These are phyloP conservation scores for Hymenotorrendiella dingleyae DNA, from an alignment of 2,329 filamentous ascomycete genomes.

Conservation along the genomic window DNA sequence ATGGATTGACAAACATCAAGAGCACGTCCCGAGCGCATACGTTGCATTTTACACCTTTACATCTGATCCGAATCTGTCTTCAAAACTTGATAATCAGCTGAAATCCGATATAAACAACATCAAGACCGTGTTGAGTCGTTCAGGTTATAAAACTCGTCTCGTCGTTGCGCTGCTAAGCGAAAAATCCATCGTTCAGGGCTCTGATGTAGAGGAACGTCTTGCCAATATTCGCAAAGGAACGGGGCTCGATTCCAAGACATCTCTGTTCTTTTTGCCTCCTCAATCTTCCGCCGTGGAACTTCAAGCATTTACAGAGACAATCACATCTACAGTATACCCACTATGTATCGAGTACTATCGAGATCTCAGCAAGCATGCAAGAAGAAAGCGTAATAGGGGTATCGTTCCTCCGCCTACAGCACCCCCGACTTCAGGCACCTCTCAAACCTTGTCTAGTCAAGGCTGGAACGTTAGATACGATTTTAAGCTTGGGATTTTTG, in stretches of 20 bases:
- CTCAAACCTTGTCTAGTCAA: conserved; percentile 74
- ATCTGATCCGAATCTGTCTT: conserved; percentile 66
- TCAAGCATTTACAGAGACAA: conserved; percentile 64
- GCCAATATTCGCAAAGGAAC: conserved; percentile 74
- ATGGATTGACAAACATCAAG: conserved; percentile 88
- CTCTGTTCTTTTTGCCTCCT: conserved; percentile 74
- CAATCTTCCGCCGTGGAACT: conserved; percentile 67
- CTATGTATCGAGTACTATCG: conserved; percentile 84
- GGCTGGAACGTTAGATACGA: conserved; percentile 95
- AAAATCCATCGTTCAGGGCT: conserved; percentile 48
- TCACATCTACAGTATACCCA: conserved; percentile 68
- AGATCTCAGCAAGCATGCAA: conserved; percentile 84
- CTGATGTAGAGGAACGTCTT: conserved; percentile 68
- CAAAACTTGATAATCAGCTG: conserved; percentile 77
- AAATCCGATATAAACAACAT: conserved; percentile 80
- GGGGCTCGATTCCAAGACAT: conserved; percentile 73
- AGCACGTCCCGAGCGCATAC: conserved; percentile 72
- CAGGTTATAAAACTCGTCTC: conserved; percentile 72
- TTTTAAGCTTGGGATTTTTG: conserved; percentile 84
- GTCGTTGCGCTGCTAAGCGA: conserved; percentile 74
- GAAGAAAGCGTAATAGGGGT: conserved; percentile 79
- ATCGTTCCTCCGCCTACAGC: conserved; percentile 73
- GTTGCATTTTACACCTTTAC: conserved; percentile 76
- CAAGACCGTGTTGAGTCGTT: conserved; percentile 59
- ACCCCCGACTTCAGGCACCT: conserved; percentile 76